Evolutionary conservation across 2,329 filamentous ascomycete species (phyloP).

Genomic region (Elsinoe perseae): DNA sequence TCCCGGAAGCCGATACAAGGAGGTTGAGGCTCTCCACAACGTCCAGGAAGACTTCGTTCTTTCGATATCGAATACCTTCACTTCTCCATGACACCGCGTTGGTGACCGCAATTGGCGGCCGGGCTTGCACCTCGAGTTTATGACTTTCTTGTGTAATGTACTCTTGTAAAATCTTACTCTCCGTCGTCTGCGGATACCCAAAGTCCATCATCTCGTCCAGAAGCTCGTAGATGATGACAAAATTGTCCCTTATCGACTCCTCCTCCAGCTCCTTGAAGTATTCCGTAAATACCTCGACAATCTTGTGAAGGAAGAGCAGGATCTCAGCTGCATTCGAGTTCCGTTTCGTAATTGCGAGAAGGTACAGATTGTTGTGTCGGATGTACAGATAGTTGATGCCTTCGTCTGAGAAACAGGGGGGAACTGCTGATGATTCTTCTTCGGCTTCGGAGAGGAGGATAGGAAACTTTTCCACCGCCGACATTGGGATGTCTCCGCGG

Average conservation of each 20-base stretch:
- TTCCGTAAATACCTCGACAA: constrained; percentile 98
- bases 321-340: constrained; percentile 99
- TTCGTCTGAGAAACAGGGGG: constrained; percentile 96
- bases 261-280: constrained; percentile 99
- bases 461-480: constrained; percentile 95
- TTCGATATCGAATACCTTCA: constrained; percentile 95
- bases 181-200: constrained; percentile 96
- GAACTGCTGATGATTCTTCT: constrained; percentile 96
- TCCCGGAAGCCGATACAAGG: constrained; percentile 86
- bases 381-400: constrained; percentile 99
- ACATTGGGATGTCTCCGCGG: constrained; percentile 97
- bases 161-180: constrained; percentile 97
- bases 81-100: constrained; percentile 98
- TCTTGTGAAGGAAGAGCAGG: constrained; percentile 92
- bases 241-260: constrained; percentile 98
- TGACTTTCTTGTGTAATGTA: constrained; percentile 96
- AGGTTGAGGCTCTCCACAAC: constrained; percentile 96
- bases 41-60: constrained; percentile 98
- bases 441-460: constrained; percentile 93
- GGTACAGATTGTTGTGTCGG: constrained; percentile 96
- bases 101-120: constrained; percentile 93
- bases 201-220: constrained; percentile 99
- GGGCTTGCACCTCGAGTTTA: constrained; percentile 92
- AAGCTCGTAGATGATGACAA: constrained; percentile 97
- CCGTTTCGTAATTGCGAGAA: constrained; percentile 93